Percentiles rank a stretch among this genome's conserved stretches.
Evolutionary conservation across 2,329 filamentous ascomycete genomes (phyloP).

Genomic region (Myriosclerotinia duriaeana): DNA sequence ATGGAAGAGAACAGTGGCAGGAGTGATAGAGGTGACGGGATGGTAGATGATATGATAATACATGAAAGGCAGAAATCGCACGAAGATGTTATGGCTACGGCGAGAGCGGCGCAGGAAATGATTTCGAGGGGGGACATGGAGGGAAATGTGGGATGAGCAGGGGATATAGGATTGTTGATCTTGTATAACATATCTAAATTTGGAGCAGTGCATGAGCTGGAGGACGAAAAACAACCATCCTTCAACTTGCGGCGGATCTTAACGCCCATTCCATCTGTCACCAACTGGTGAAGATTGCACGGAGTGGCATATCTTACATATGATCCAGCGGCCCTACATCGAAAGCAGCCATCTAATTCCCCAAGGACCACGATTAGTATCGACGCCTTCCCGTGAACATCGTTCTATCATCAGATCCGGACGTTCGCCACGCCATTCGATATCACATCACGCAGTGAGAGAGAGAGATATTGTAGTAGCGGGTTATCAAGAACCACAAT

Average conservation of each 20-base stretch:
- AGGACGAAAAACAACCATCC: neutral
- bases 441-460: neutral
- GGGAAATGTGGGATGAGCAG: neutral
- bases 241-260: neutral
- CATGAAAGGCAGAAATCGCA: neutral
- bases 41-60: neutral
- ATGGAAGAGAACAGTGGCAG: conserved; percentile 12
- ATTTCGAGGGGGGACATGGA: conserved; percentile 6
- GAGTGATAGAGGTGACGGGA: neutral
- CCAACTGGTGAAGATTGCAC: neutral
- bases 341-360: neutral
- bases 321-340: neutral
- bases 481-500: no score
- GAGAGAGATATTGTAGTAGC: no score
- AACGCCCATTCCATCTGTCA: neutral
- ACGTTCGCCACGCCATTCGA: no score
- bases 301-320: neutral
- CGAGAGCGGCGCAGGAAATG: conserved; percentile 15
- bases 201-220: neutral
- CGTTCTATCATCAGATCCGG: neutral
- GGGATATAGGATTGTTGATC: no score
- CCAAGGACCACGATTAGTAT: neutral
- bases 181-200: neutral
- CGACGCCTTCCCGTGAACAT: neutral
- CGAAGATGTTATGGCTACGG: conserved; percentile 16